A percentile compares a stretch with the other conserved stretches of the same genome.
Evolutionary conservation across 1,139 yeast genomes (phyloP).

Genomic region (Diutina pseudorugosa): DNA sequence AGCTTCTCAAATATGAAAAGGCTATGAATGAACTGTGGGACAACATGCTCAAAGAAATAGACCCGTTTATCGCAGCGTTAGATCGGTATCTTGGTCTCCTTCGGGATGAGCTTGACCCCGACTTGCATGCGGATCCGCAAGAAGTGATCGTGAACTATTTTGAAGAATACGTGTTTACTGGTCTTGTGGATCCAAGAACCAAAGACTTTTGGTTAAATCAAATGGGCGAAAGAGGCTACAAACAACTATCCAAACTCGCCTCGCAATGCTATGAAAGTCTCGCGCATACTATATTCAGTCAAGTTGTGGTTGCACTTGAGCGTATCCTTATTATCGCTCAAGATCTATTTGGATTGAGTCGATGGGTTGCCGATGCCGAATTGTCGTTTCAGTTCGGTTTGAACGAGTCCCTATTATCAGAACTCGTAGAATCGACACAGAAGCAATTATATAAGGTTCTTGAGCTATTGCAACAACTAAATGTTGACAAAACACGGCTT

Average conservation of each 20-base stretch:
- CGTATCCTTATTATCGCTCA: neutral
- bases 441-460: neutral
- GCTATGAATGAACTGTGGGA: slow-evolving; percentile 27
- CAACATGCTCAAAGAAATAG: slow-evolving; percentile 23
- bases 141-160: slow-evolving; percentile 13
- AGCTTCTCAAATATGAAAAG: slow-evolving; percentile 14
- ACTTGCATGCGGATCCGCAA: slow-evolving; percentile 6
- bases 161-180: slow-evolving; percentile 44
- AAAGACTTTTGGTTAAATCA: slow-evolving; percentile 35
- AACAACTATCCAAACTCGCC: slow-evolving; percentile 44
- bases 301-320: neutral
- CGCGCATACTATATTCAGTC: neutral
- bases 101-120: slow-evolving; percentile 4
- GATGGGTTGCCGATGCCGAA: neutral
- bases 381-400: neutral
- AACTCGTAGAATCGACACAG: neutral
- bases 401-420: neutral
- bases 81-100: slow-evolving; percentile 23
- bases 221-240: slow-evolving; percentile 59
- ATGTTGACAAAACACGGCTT: neutral
- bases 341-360: neutral
- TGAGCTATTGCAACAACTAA: neutral
- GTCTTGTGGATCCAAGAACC: slow-evolving; percentile 31
- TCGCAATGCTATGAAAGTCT: slow-evolving; percentile 6
- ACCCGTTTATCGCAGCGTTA: slow-evolving; percentile 27